Evolutionary conservation across 352 stramenopile genomes (phyloP), one percentile per base, ranked within the genome.

Genomic region (Poterioochromonas sp.): DNA sequence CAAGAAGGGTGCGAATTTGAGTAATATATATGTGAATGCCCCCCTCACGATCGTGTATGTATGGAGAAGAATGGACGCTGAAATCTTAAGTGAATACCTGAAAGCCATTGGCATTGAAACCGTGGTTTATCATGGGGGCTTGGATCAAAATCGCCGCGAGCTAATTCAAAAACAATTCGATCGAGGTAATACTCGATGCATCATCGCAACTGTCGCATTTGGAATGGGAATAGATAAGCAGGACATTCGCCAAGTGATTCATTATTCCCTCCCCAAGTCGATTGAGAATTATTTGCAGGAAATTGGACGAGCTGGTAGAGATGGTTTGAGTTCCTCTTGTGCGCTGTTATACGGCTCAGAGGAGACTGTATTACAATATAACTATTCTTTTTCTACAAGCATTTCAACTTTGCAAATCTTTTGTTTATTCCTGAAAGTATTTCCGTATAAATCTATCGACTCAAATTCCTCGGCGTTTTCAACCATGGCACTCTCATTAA

Each of bases 151-250:
- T 0, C 18, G 63, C 5, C 11, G 47, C 47, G 32, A 62, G 2
- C 11, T 18, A 40, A 18, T 32, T 34, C 69, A 76, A 34, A 5
- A 20, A 26, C 26, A 22, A 0, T 76, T 76, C 44, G n/a, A 15
- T 20, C 37, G 12, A 1, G 12, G 12, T 26, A 29, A 5, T 11
- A 37, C 58, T 15, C 2, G 63, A 12, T 62, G 92, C 47, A 86
- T 93, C 35, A 86, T 94, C 34, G 89, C 89, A 11, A 94, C 89
- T 20, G 88, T 92, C 58, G 89, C 89, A 0, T 94, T 94, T 73
- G 89, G 89, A 26, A 93, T 94, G 88, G 89, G 89, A 68, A 92
- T 94, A 54, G 88, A 94, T 82, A 62, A 65, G n/a, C 5, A 1
- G 0, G 39, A 62, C 34, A 43, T 76, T 34, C 43, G 47, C 44